These are phyloP conservation scores for Hapsidospora chrysogenum DNA, from an alignment of 495 filamentous ascomycete species.

Conservation along the genomic window DNA sequence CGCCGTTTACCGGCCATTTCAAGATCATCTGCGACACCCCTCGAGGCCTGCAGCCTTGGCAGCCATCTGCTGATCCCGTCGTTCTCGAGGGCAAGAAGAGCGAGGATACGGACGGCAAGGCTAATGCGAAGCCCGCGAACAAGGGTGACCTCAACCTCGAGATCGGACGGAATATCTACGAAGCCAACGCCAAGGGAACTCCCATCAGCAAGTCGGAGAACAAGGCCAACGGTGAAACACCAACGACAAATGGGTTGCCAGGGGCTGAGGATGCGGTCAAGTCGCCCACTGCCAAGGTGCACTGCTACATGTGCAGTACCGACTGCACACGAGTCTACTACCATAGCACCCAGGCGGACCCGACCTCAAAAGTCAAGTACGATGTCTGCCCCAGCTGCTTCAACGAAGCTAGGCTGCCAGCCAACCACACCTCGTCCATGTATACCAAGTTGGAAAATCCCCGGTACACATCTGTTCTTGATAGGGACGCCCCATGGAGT, in stretches of 20 bases:
- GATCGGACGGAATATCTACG: conserved; percentile 88
- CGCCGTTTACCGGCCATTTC: conserved; percentile 96
- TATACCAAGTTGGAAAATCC: conserved; percentile 81
- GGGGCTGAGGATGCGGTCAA: conserved; percentile 38
- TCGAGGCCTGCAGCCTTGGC: conserved; percentile 84
- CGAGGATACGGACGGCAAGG: conserved; percentile 58
- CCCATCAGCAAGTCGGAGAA: conserved; percentile 37
- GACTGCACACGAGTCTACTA: conserved; percentile 89
- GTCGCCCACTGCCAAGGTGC: conserved; percentile 35
- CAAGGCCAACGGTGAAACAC: conserved; percentile 57
- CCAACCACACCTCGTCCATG: conserved; percentile 49
- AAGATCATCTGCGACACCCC: conserved; percentile 86
- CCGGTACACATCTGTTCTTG: conserved; percentile 52
- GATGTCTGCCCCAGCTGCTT: conserved; percentile 86
- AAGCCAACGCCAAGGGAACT: conserved; percentile 74
- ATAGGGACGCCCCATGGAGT: conserved; percentile 74
- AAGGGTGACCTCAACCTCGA: conserved; percentile 78
- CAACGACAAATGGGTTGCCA: conserved; percentile 38
- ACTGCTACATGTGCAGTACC: conserved; percentile 80
- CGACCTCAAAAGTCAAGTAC: conserved; percentile 47
- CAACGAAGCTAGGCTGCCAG: conserved; percentile 61
- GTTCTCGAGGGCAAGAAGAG: conserved; percentile 52
- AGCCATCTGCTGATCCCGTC: conserved; percentile 63
- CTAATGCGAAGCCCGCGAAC: conserved; percentile 39
- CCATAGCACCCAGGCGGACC: conserved; percentile 53